Base-by-base conservation (phyloP, 192 early-diverging fungal genomes). In the Podila epicladia region DNA sequence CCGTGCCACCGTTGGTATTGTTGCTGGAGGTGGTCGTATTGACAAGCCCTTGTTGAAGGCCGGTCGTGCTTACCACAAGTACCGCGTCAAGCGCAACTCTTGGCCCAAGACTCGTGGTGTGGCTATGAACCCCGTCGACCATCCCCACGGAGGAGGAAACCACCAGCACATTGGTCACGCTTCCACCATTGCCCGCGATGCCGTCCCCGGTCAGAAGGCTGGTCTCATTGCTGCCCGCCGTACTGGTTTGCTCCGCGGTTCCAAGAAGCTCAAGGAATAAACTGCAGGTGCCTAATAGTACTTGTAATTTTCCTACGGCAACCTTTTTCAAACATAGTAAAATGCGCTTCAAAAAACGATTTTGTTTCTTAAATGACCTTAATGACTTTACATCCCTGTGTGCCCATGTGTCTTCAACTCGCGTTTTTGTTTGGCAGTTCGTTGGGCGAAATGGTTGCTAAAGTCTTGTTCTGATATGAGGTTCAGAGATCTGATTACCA, bases 111-210 rank as follows among this genome's bases (percentile, higher is more conserved):
- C 98, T 89, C 96, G 97, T 98, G 90, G 98, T 99, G 94, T 93
- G 53, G 82, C 92, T 67, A 91, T 99, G 65, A 92, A 86, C 78
- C 89, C 98, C 72, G 98, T 45, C 41, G 41, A 45, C 41, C 41
- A 45, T 45, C 41, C 41, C 41, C 41, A 94, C 84, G 94, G 94
- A 95, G 97, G 97, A 96, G 97, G 97, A 99, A 99, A 99, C 95
- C 98, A 99, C 87, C 98, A 99, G 92, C 97, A 99, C 91, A 98
- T 99, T 89, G 98, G 97, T 97, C 96, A 99, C 91, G 98, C 97
- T 49, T 98, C 97, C 82, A 99, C 97, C 70, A 90, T 99, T 72
- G 88, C 95, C 58, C 93, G 98, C 85, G 88, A 90, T 88, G 90
- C 96, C 73, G 94, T 96, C 57, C 92, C 98, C 73, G 98, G 98